These are phyloP conservation scores for Talaromyces adpressus DNA, from an alignment of 495 filamentous ascomycete species.

Conservation along the genomic window DNA sequence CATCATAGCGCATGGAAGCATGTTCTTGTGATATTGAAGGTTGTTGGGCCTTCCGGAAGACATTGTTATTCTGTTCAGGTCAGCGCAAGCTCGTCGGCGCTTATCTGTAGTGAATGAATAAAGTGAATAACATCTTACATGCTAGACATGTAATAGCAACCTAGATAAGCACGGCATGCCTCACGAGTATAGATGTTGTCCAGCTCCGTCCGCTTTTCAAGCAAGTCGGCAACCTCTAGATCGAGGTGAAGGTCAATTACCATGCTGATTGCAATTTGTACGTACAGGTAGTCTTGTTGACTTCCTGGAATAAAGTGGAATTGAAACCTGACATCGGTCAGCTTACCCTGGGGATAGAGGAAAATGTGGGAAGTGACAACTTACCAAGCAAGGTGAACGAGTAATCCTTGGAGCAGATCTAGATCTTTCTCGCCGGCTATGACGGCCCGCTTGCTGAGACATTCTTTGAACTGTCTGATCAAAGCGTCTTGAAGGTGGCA, in stretches of 20 bases:
- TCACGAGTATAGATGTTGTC: conserved; percentile 8
- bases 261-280: conserved; percentile 17
- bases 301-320: conserved; percentile 10
- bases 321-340: conserved; percentile 9
- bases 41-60: conserved; percentile 11
- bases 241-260: conserved; percentile 13
- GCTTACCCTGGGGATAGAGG: not conserved
- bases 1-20: conserved; percentile 12
- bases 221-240: conserved; percentile 7
- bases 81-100: conserved; percentile 5
- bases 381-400: conserved; percentile 20
- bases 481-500: conserved; percentile 12
- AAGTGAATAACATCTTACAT: conserved; percentile 9
- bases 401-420: conserved; percentile 20
- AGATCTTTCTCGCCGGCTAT: conserved; percentile 17
- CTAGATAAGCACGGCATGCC: conserved; percentile 13
- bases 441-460: conserved; percentile 11
- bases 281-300: conserved; percentile 12
- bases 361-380: not conserved
- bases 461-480: conserved; percentile 10
- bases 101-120: not conserved
- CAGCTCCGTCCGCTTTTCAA: conserved; percentile 6
- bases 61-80: conserved; percentile 11
- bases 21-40: conserved; percentile 9
- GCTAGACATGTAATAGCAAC: conserved; percentile 14